Base-by-base conservation (phyloP, 768 basidiomycete species). In the Boletus rubroflammeus region DNA sequence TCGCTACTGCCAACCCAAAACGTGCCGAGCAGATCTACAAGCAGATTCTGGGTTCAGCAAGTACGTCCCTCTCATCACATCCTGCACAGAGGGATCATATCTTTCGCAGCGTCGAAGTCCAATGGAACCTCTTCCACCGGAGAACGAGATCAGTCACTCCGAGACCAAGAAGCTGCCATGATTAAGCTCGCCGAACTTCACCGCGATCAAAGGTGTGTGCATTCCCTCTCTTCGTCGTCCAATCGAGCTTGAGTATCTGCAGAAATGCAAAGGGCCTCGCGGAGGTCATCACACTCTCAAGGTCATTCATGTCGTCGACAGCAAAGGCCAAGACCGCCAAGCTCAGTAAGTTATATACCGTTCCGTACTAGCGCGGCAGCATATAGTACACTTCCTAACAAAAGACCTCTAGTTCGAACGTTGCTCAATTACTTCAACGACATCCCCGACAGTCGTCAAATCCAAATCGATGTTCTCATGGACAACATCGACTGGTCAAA, bases 311-410 rank as follows among this genome's bases (percentile, higher is more conserved):
- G 81, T 86, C 90, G 0, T 88, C 88, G n/a, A 90, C 93, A 0
- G 95, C 95, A 15, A 98, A 98, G 72, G 95, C 94, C 1, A 97
- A 98, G 73, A 97, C 96, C 0, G 94, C 94, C 3, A 96, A 96
- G 74, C 83, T 98, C 59, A 96, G 93, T 93, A 57, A 62, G 55
- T 46, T 26, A 21, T 15, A 31, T 40, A 38, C 29, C 4, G 10
- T 44, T 23, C 17, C 47, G 26, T 23, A 4, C 45, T 25, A 1
- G 44, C 17, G n/a, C 2, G 0, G 13, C 23, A 8, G 7, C 23
- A 9, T 48, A 21, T 48, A 21, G 10, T 23, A 21, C 39, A 26
- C 45, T 17, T 34, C 3, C 49, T 47, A 11, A 56, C 43, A 23
- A 45, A 21, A 23, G 17, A 11, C 43, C 1, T 57, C 23, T 58